These are phyloP conservation scores for Microcyclosporella mali DNA, from an alignment of 2,329 filamentous ascomycete genomes.

Conservation along the genomic window DNA sequence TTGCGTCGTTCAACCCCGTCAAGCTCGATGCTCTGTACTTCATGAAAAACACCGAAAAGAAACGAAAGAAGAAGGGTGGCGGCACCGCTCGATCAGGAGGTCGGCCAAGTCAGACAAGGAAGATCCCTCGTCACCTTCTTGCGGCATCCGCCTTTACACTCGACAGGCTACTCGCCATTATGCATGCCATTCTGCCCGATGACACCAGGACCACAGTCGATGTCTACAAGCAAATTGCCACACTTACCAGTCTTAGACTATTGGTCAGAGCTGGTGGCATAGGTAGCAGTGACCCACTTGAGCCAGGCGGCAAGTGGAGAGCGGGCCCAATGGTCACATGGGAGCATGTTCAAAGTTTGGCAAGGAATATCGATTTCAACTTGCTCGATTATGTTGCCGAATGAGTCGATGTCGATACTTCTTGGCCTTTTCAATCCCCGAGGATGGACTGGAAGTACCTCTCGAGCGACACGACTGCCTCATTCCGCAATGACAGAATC, in stretches of 20 bases:
- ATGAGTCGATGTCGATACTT: slow-evolving; percentile 29
- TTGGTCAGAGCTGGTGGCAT: slow-evolving; percentile 58
- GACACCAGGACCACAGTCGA: slow-evolving; percentile 41
- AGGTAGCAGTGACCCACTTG: slow-evolving; percentile 56
- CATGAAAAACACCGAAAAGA: slow-evolving; percentile 58
- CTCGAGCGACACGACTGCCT: slow-evolving; percentile 5
- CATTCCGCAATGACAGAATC: slow-evolving; percentile 3
- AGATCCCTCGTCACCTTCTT: slow-evolving; percentile 70
- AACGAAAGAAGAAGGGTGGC: slow-evolving; percentile 45
- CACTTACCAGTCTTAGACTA: slow-evolving; percentile 63
- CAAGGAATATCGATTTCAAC: slow-evolving; percentile 69
- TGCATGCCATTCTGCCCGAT: slow-evolving; percentile 56
- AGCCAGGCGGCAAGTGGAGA: slow-evolving; percentile 67
- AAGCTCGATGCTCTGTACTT: slow-evolving; percentile 70
- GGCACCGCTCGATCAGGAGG: slow-evolving; percentile 32
- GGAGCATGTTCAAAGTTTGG: slow-evolving; percentile 67
- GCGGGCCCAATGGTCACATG: slow-evolving; percentile 63
- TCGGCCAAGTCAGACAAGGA: slow-evolving; percentile 48
- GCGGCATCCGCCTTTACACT: slow-evolving; percentile 71
- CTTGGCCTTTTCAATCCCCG: neutral
- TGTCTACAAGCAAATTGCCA: slow-evolving; percentile 56
- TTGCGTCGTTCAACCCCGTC: slow-evolving; percentile 72
- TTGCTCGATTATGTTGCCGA: slow-evolving; percentile 71
- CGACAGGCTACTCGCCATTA: slow-evolving; percentile 73
- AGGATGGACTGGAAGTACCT: slow-evolving; percentile 9